Conservation (phyloP, 331 rosid species). For the Phaseolus coccineus region DNA sequence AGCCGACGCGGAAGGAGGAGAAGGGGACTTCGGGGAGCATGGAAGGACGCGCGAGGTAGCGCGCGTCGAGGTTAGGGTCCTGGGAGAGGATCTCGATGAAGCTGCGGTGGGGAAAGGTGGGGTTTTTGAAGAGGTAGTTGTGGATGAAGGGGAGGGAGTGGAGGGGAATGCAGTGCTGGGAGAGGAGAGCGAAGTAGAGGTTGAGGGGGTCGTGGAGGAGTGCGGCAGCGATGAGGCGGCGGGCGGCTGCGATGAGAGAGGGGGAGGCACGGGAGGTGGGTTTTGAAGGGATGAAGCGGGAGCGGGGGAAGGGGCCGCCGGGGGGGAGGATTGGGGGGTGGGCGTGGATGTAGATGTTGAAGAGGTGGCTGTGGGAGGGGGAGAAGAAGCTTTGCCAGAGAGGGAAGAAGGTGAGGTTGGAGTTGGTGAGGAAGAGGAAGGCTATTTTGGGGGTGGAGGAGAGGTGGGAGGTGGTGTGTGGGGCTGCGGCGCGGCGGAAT, state of each 20-base stretch:
- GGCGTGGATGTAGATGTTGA: conserved; percentile 68
- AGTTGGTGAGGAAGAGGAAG: conserved; percentile 65
- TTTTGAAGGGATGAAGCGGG: conserved; percentile 57
- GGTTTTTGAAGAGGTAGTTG: conserved; percentile 44
- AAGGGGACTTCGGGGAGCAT: conserved; percentile 70
- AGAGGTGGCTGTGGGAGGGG: conserved; percentile 37
- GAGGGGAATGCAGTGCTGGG: conserved; percentile 68
- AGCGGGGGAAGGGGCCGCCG: conserved; percentile 54
- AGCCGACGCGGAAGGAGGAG: conserved; percentile 62
- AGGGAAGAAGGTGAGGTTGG: conserved; percentile 67
- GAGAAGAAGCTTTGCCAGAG: conserved; percentile 61
- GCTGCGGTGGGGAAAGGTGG: conserved; percentile 16
- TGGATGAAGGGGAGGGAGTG: conserved; percentile 60
- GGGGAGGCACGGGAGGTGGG: conserved; percentile 61
- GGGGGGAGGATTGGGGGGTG: conserved; percentile 59
- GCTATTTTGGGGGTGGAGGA: conserved; percentile 63
- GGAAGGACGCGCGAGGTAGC: conserved; percentile 54
- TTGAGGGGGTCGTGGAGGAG: conserved; percentile 60
- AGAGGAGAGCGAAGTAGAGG: conserved; percentile 59
- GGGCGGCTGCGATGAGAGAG: conserved; percentile 59
- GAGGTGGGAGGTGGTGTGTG: conserved; percentile 43
- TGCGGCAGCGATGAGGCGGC: conserved; percentile 65
- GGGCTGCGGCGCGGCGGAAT: conserved; percentile 41
- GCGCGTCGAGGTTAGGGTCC: conserved; percentile 55
- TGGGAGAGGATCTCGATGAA: conserved; percentile 69